phyloP scores from a whole-genome alignment of 352 stramenopile genomes.

The Phytophthora multivora region DNA sequence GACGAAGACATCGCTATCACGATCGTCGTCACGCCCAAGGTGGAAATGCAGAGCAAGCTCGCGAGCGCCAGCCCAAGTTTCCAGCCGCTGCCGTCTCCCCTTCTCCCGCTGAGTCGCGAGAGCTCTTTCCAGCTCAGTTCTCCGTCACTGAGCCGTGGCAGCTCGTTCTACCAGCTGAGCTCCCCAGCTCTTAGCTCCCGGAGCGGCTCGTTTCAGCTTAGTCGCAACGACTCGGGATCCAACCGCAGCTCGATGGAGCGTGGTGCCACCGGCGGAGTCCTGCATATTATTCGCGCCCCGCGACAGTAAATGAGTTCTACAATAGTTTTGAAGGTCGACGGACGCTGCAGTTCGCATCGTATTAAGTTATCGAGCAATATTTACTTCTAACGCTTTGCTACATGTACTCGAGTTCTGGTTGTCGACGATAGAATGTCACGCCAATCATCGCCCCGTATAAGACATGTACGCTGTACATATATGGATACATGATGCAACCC shows the following conservation, averaged over 20 bases:
- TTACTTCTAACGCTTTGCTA: not conserved
- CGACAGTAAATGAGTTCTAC: conserved; percentile 8
- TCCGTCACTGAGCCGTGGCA: conserved; percentile 11
- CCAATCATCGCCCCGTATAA: no score
- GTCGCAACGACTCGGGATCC: conserved; percentile 5
- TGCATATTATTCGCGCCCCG: conserved; percentile 23
- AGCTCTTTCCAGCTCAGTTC: conserved; percentile 31
- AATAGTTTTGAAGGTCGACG: not conserved
- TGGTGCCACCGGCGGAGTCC: conserved; percentile 10
- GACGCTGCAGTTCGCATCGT: not conserved
- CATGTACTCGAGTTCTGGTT: not conserved
- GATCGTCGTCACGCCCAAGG: conserved; percentile 34
- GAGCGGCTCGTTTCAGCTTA: conserved; percentile 11
- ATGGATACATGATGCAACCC: not conserved
- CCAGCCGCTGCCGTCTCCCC: conserved; percentile 28
- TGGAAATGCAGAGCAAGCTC: conserved; percentile 23
- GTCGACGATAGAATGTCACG: not conserved
- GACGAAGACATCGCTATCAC: conserved; percentile 32
- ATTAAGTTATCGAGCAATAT: not conserved
- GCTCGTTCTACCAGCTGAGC: conserved; percentile 22
- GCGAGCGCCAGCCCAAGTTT: conserved; percentile 23
- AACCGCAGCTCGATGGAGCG: not conserved
- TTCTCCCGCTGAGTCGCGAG: conserved; percentile 28
- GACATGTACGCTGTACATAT: no score
- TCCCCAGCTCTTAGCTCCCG: conserved; percentile 14